Base-by-base conservation (phyloP, 2,329 filamentous ascomycete species). In the Lasiodiplodia theobromae region DNA sequence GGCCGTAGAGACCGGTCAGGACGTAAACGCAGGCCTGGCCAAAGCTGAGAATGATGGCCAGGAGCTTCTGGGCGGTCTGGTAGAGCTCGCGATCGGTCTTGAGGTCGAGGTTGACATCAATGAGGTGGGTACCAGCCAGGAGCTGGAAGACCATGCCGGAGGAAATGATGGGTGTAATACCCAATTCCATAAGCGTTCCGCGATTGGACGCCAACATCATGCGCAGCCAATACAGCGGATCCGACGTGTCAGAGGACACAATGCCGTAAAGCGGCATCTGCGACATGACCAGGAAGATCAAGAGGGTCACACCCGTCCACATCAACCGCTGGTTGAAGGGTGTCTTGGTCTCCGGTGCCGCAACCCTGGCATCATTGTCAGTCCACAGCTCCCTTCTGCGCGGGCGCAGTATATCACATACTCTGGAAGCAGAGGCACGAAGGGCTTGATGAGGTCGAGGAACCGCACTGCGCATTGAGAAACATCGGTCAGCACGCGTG, bases 61-160 rank as follows among this genome's bases (percentile, higher is more conserved):
- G 75, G 74, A 83, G 92, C 87, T 99, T 99, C 88, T 99, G 96
- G 68, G 96, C 96, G 72, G 95, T 99, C 87, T 99, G 96, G 89
- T 99, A 99, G 73, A 99, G 91, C 87, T 99, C 96, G 84, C 96
- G 96, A 84, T 99, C 96, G 82, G 95, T 96, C 89, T 99, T 99
- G 83, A 98, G 91, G 88, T 99, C 96, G 77, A 99, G 92, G 89
- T 99, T 98, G 87, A 99, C 95, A 82, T 99, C 96, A 84, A 99
- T 98, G 86, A 98, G 92, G 88, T 99, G 96, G 82, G 96, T 99
- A 80, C 96, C 96, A 79, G 96, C 96, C 74, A 99, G 92, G 78
- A 99, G 94, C 91, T 99, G 96, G 90, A 99, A 99, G 78, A 99
- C 94, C 96, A 99, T 99, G 84, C 96, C 96, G 47, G 96, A 98